Conservation (phyloP, 2,329 filamentous ascomycete genomes). For the Colletotrichum orchidophilum region DNA sequence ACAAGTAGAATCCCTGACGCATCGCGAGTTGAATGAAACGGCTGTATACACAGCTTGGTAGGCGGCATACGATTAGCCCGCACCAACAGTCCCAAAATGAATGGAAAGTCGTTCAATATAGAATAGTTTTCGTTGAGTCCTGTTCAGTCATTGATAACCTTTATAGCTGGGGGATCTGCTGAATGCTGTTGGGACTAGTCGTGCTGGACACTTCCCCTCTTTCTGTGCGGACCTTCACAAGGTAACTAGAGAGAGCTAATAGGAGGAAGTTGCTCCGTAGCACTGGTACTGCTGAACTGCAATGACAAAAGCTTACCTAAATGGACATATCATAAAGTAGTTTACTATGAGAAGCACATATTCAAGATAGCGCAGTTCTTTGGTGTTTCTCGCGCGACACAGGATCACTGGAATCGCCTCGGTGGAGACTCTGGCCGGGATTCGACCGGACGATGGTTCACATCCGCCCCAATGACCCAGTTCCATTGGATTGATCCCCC, state of each 20-base stretch:
- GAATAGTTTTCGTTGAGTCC: not conserved
- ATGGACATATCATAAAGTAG: not conserved
- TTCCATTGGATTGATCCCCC: not conserved
- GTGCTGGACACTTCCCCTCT: too few species aligned
- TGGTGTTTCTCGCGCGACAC: not conserved
- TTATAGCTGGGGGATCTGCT: not conserved
- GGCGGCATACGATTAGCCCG: not conserved
- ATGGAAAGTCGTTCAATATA: not conserved
- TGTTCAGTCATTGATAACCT: not conserved
- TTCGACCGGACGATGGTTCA: slow-evolving; percentile 4
- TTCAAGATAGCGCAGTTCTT: not conserved
- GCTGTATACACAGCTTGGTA: not conserved
- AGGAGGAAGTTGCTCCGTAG: too few species aligned
- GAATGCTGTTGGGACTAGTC: too few species aligned
- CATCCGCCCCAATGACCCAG: slow-evolving; percentile 27
- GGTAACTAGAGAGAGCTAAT: too few species aligned
- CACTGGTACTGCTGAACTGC: too few species aligned
- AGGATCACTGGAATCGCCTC: not conserved
- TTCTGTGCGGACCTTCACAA: too few species aligned
- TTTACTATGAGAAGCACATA: not conserved
- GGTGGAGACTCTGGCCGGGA: not conserved
- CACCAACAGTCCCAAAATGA: not conserved
- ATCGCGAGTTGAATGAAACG: not conserved
- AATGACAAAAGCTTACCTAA: too few species aligned
- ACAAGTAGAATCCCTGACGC: not conserved